Percentiles rank a stretch among this genome's conserved stretches.
These are phyloP conservation scores for Maudiozyma turicensis DNA, from an alignment of 805 yeast genomes.

Conservation along the genomic window DNA sequence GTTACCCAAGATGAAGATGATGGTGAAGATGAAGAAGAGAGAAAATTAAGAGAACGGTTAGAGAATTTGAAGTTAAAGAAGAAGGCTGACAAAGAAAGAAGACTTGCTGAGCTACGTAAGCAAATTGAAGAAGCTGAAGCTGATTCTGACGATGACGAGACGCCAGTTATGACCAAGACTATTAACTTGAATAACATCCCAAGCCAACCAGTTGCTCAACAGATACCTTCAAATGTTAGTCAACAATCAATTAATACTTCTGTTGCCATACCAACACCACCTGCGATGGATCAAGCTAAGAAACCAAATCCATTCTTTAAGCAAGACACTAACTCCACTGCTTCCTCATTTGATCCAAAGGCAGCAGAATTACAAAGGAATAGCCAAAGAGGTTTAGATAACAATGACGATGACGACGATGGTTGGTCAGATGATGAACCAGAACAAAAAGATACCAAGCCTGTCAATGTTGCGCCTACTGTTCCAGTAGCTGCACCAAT, in stretches of 20 bases:
- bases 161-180: slow-evolving; percentile 1
- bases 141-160: slow-evolving; percentile 28
- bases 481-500: slow-evolving; percentile 20
- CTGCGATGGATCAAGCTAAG: slow-evolving; percentile 6
- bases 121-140: slow-evolving; percentile 48
- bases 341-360: slow-evolving; percentile 38
- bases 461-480: slow-evolving; percentile 20
- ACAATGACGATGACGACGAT: slow-evolving; percentile 24
- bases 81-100: slow-evolving; percentile 50
- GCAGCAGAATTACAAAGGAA: slow-evolving; percentile 57
- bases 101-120: slow-evolving; percentile 45
- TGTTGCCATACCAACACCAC: neutral
- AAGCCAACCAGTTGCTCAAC: neutral
- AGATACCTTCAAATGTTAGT: neutral
- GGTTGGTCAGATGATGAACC: slow-evolving; percentile 32
- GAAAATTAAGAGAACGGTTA: slow-evolving; percentile 32
- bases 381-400: slow-evolving; percentile 47
- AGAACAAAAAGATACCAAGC: slow-evolving; percentile 7
- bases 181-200: neutral
- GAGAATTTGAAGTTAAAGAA: slow-evolving; percentile 39
- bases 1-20: slow-evolving; percentile 15
- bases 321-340: slow-evolving; percentile 14
- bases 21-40: slow-evolving; percentile 38
- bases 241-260: neutral
- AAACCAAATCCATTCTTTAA: slow-evolving; percentile 49